Percentiles rank a stretch among this genome's conserved stretches.
These are phyloP conservation scores for Boletus reticuloceps DNA, from an alignment of 768 basidiomycete genomes.

Conservation along the genomic window DNA sequence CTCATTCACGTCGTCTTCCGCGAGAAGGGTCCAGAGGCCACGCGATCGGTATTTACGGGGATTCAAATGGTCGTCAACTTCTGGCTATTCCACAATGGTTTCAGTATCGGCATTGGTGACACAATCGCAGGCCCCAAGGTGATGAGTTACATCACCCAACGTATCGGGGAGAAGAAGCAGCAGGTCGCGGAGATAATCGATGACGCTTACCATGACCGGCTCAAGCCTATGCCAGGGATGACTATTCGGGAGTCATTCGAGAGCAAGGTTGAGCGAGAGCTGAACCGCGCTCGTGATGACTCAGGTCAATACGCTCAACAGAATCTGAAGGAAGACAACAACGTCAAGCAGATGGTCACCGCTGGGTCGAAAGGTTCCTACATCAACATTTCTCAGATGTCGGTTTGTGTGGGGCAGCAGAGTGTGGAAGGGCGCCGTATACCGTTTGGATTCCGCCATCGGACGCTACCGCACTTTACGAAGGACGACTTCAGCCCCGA, in stretches of 20 bases:
- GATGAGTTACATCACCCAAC: constrained; percentile 82
- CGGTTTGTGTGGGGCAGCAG: constrained; percentile 98
- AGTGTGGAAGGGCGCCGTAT: constrained; percentile 97
- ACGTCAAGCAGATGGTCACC: constrained; percentile 99
- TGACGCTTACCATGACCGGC: constrained; percentile 78
- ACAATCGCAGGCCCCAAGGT: constrained; percentile 91
- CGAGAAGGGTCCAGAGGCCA: constrained; percentile 93
- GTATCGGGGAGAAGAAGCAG: constrained; percentile 77
- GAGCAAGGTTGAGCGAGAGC: constrained; percentile 82
- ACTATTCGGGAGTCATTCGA: constrained; percentile 99
- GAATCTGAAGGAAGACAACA: constrained; percentile 97
- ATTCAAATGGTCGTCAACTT: constrained; percentile 95
- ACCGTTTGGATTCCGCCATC: constrained; percentile 96
- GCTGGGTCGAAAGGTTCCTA: constrained; percentile 98
- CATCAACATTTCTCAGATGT: constrained; percentile 99
- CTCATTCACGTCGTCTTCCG: constrained; percentile 96
- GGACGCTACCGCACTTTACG: constrained; percentile 94
- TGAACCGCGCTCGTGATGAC: constrained; percentile 93
- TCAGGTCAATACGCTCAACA: constrained; percentile 97
- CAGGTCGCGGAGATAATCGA: constrained; percentile 79
- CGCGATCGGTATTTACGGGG: constrained; percentile 87
- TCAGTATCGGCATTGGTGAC: constrained; percentile 98
- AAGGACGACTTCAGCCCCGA: constrained; percentile 99
- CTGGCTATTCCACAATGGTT: constrained; percentile 99
- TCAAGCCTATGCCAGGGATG: constrained; percentile 95